Evolutionary conservation across 2,329 filamentous ascomycete genomes (phyloP).

Genomic region (Orbilia brochopaga): DNA sequence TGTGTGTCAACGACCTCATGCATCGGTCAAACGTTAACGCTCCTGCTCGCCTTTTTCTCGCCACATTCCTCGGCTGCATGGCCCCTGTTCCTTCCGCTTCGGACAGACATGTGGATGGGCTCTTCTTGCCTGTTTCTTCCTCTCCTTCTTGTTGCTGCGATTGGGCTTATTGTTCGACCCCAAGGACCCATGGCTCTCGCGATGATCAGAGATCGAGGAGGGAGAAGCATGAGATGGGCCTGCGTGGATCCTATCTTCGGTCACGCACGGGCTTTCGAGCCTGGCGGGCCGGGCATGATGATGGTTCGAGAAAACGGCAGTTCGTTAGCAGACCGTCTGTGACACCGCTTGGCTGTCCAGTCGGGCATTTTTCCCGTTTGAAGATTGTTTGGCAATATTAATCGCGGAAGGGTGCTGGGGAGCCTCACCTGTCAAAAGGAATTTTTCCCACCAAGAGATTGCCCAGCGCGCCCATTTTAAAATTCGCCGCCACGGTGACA

Average conservation of each 20-base stretch:
- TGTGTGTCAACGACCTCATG: slow-evolving; percentile 12
- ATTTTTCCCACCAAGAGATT: slow-evolving; percentile 5
- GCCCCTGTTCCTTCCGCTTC: slow-evolving; percentile 28
- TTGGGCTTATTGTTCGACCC: slow-evolving; percentile 1
- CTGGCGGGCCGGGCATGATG: too few relatives aligned
- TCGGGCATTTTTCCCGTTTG: slow-evolving; percentile 36
- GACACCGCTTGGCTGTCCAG: slow-evolving; percentile 22
- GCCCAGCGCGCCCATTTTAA: slow-evolving; percentile 1
- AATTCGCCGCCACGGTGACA: slow-evolving; percentile 7
- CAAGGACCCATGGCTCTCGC: too few relatives aligned
- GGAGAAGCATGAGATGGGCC: neutral
- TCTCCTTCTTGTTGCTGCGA: neutral
- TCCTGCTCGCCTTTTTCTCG: slow-evolving; percentile 36
- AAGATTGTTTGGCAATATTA: slow-evolving; percentile 31
- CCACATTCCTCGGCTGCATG: slow-evolving; percentile 45
- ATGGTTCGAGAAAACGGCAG: slow-evolving; percentile 25
- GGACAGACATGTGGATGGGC: slow-evolving; percentile 46
- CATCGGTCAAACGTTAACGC: slow-evolving; percentile 17
- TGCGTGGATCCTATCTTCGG: too few relatives aligned
- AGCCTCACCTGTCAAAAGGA: slow-evolving; percentile 29
- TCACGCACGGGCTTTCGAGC: too few relatives aligned
- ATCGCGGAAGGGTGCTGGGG: slow-evolving; percentile 4
- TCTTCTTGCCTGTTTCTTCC: slow-evolving; percentile 35
- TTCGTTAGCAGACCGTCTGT: slow-evolving; percentile 15
- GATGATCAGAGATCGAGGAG: slow-evolving; percentile 3